Conservation (phyloP, 2,329 filamentous ascomycete genomes). For the Ophiostoma quercus region DNA sequence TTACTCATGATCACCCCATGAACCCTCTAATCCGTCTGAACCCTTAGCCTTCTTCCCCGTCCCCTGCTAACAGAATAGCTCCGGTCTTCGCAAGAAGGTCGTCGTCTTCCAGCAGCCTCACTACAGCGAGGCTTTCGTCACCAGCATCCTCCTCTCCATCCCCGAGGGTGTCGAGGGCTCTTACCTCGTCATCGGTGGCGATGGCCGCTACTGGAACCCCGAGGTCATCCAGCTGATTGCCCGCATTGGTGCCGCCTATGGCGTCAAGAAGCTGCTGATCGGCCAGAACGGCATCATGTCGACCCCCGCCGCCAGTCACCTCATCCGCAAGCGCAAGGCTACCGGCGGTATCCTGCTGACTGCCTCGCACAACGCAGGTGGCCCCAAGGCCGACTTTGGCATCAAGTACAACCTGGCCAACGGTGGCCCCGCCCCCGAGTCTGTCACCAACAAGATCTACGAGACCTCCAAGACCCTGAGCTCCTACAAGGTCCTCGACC, state of each 20-base stretch:
- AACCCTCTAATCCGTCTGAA: background rate
- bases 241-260: conserved; percentile 94
- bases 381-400: conserved; percentile 90
- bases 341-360: conserved; percentile 96
- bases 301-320: conserved; percentile 89
- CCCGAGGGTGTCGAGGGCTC: conserved; percentile 83
- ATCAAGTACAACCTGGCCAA: conserved; percentile 99
- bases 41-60: background rate
- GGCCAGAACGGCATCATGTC: conserved; percentile 95
- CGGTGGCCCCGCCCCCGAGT: conserved; percentile 90
- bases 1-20: background rate
- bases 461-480: conserved; percentile 83
- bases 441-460: conserved; percentile 97
- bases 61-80: conserved; percentile 49
- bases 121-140: conserved; percentile 94
- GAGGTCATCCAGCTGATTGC: conserved; percentile 95
- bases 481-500: conserved; percentile 85
- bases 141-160: conserved; percentile 91
- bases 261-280: conserved; percentile 97
- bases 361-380: conserved; percentile 96
- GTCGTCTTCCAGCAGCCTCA: conserved; percentile 91
- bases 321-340: conserved; percentile 90
- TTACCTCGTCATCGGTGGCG: conserved; percentile 93
- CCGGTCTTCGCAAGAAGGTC: conserved; percentile 98
- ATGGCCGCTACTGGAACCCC: conserved; percentile 95